A percentile compares a stretch with the other conserved stretches of the same genome.
These are phyloP conservation scores for Candida piceae DNA, from an alignment of 805 yeast species.

Conservation along the genomic window DNA sequence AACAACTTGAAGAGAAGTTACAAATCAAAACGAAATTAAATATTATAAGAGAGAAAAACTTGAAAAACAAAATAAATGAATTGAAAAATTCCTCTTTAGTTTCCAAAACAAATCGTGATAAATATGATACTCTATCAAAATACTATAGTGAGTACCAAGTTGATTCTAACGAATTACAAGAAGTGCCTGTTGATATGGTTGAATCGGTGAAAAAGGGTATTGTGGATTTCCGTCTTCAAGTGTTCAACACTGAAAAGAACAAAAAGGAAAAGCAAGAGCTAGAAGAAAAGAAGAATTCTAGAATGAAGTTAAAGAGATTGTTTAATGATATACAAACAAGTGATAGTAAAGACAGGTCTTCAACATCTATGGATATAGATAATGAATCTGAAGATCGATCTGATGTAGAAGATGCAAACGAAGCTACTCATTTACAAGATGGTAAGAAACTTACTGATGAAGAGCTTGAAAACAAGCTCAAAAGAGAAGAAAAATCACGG, in stretches of 20 bases:
- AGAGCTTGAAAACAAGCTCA: slow-evolving; percentile 17
- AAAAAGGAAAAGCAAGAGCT: slow-evolving; percentile 45
- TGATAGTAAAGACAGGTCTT: slow-evolving; percentile 11
- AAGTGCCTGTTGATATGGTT: slow-evolving; percentile 49
- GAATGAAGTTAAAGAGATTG: slow-evolving; percentile 40
- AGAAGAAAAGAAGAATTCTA: slow-evolving; percentile 45
- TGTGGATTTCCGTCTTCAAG: slow-evolving; percentile 51
- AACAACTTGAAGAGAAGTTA: slow-evolving; percentile 7
- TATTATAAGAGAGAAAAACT: not conserved
- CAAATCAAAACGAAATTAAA: slow-evolving; percentile 1
- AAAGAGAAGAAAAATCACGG: slow-evolving; percentile 15
- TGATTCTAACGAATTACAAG: slow-evolving; percentile 52
- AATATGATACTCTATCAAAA: slow-evolving; percentile 9
- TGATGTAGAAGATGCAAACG: slow-evolving; percentile 23
- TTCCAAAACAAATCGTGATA: not conserved
- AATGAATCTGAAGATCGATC: slow-evolving; percentile 29
- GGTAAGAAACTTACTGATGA: slow-evolving; percentile 15
- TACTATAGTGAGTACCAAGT: slow-evolving; percentile 37
- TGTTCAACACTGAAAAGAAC: slow-evolving; percentile 45
- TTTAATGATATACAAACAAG: slow-evolving; percentile 24
- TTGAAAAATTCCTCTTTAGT: slow-evolving; percentile 1
- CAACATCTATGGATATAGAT: slow-evolving; percentile 18
- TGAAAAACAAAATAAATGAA: slow-evolving; percentile 1
- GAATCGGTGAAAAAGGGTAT: slow-evolving; percentile 50
- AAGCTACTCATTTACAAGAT: slow-evolving; percentile 8